Conservation (phyloP, 345 rosid species). For the Eucalyptus erythrocorys region DNA sequence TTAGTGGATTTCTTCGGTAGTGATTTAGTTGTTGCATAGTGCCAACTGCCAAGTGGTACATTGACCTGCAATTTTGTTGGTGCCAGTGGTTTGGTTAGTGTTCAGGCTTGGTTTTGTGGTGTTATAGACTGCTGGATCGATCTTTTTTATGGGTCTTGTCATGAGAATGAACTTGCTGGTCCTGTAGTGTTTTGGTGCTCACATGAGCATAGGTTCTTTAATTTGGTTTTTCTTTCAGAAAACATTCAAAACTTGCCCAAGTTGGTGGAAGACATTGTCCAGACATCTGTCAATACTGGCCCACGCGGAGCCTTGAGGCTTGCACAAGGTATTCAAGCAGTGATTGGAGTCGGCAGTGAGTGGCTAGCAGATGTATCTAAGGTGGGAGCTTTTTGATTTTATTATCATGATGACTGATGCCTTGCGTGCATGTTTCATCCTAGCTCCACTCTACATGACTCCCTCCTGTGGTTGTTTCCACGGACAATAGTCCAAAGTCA, state of each 20-base stretch:
- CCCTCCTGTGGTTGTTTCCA: neutral
- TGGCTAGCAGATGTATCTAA: slow-evolving; percentile 82
- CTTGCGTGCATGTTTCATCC: neutral
- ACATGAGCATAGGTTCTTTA: neutral
- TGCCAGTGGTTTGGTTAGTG: neutral
- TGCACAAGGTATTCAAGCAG: slow-evolving; percentile 89
- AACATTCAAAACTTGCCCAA: slow-evolving; percentile 67
- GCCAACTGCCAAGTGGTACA: neutral
- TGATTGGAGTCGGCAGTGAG: slow-evolving; percentile 81
- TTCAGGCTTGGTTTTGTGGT: neutral
- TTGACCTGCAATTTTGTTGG: neutral
- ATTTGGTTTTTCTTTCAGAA: slow-evolving; percentile 15
- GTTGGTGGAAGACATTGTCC: slow-evolving; percentile 79
- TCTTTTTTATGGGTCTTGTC: neutral
- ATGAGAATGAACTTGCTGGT: neutral
- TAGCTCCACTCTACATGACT: neutral
- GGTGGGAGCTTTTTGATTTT: slow-evolving; percentile 13
- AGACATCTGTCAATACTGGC: slow-evolving; percentile 81
- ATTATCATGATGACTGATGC: neutral
- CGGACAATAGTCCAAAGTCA: neutral
- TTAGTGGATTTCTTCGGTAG: neutral
- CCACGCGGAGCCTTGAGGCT: slow-evolving; percentile 84
- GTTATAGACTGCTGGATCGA: neutral
- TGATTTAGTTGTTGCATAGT: neutral
- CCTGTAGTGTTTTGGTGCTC: neutral